Conservation (phyloP, 208 protist genomes). For the Kentomonas sorsogonicus region DNA sequence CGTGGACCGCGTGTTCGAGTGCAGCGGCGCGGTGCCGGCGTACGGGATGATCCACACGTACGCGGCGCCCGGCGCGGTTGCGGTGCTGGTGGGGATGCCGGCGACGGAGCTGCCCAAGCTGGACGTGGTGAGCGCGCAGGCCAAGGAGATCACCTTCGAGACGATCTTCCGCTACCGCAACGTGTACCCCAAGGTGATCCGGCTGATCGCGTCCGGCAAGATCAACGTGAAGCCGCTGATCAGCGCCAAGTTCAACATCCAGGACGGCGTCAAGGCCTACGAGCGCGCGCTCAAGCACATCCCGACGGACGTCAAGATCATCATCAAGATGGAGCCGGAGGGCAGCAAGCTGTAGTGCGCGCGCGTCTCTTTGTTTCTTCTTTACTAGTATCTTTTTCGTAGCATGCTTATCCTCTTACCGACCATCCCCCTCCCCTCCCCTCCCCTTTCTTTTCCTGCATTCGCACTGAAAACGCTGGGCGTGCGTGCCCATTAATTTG, state of each 20-base stretch:
- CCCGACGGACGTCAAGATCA: conserved; percentile 46
- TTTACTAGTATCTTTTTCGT: too few relatives aligned
- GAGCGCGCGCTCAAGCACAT: conserved; percentile 24
- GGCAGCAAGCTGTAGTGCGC: too few relatives aligned
- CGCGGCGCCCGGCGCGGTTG: conserved; percentile 35
- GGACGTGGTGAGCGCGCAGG: conserved; percentile 32
- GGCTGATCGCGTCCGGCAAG: conserved; percentile 20
- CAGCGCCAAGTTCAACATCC: conserved; percentile 35
- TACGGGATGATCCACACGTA: conserved; percentile 32
- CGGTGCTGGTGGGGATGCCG: conserved; percentile 47
- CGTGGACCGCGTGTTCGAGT: conserved; percentile 45
- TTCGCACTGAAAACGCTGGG: too few relatives aligned
- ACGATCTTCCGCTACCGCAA: conserved; percentile 15
- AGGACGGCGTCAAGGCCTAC: conserved; percentile 37
- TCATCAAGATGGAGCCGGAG: conserved; percentile 46
- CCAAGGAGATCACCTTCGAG: conserved; percentile 49
- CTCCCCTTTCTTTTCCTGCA: too few relatives aligned
- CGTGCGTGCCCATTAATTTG: too few relatives aligned
- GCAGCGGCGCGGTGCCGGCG: conserved; percentile 24
- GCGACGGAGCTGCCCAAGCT: conserved; percentile 24
- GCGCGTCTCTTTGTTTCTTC: too few relatives aligned
- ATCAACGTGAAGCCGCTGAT: conserved; percentile 54
- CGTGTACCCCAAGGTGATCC: conserved; percentile 1
- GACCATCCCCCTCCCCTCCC: too few relatives aligned
- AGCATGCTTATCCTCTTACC: too few relatives aligned